Percentiles rank a stretch among this genome's conserved stretches.
phyloP scores from a whole-genome alignment of 2,329 filamentous ascomycete species.

The Corynespora cassiicola region DNA sequence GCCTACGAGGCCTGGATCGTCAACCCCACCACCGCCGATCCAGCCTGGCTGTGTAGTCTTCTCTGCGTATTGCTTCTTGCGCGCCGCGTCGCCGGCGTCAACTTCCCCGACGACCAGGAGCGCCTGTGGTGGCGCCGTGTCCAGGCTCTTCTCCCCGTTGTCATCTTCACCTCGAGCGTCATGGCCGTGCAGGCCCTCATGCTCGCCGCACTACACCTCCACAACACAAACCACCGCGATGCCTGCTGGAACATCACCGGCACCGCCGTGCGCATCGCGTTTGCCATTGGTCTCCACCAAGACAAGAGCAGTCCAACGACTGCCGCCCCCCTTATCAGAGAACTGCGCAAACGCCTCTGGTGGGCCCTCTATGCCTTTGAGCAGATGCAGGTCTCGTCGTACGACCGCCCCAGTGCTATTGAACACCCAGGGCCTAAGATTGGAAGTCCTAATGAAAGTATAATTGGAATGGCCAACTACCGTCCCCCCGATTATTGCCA shows the following conservation, averaged over 20 bases:
- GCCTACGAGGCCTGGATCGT: constrained; percentile 46
- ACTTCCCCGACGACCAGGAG: constrained; percentile 46
- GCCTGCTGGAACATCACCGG: constrained; percentile 54
- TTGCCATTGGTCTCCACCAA: constrained; percentile 53
- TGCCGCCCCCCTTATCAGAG: constrained; percentile 45
- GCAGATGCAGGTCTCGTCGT: constrained; percentile 52
- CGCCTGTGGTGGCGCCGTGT: constrained; percentile 51
- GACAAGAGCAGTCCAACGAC: constrained; percentile 45
- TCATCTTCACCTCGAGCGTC: constrained; percentile 52
- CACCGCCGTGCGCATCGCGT: constrained; percentile 51
- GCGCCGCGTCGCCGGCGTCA: constrained; percentile 40
- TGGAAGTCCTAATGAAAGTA: constrained; percentile 44
- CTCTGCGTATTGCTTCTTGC: constrained; percentile 51
- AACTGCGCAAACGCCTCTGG: constrained; percentile 60
- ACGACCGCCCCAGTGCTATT: constrained; percentile 53
- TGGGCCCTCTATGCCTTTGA: constrained; percentile 60
- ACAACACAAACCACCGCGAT: constrained; percentile 54
- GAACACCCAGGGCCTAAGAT: constrained; percentile 44
- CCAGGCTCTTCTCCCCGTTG: constrained; percentile 49
- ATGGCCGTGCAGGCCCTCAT: constrained; percentile 51
- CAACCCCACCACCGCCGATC: constrained; percentile 41
- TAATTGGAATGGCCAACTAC: constrained; percentile 39
- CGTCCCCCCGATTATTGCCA: constrained; percentile 46
- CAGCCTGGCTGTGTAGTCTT: constrained; percentile 50
- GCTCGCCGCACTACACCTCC: constrained; percentile 51